Base-by-base conservation (phyloP, 2,329 filamentous ascomycete genomes). In the Xylariomycetidae sp. region DNA sequence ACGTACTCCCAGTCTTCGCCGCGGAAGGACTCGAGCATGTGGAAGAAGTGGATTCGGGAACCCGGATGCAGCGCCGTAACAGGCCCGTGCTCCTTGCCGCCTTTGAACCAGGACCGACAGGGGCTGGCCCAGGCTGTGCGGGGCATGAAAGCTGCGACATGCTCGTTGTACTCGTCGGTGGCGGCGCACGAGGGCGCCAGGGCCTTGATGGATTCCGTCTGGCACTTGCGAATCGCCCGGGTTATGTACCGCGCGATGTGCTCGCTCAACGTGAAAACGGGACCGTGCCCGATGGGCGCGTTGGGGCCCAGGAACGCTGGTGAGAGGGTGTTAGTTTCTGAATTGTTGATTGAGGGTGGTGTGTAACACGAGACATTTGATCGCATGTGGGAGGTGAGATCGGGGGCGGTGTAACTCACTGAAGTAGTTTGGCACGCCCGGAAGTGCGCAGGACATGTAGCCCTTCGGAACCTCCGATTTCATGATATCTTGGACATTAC, bases 401-500 rank as follows among this genome's bases (percentile, higher is more conserved):
- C 13, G 11, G 16, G 12, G 9, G 13, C 8, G n/a, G n/a, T n/a
- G 20, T 8, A 23, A 23, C 66, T 53, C 41, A 72, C 67, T 71
- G 40, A 77, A 72, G 48, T 74, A 76, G 45, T 77, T 77, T 1
- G 72, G 71, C 37, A 75, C 60, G 1, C 64, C 65, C 2, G 67
- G 52, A 2, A 72, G 61, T n/a, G 67, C 69, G 32, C 70, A 64
- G 4, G 71, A 74, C 54, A 77, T 67, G 52, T 76, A 77, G 0
- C 69, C 64, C 41, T 63, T 63, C 1, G 72, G 70, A 3, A 54
- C 54, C 26, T 62, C 56, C 5, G 56, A 40, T 26, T 45, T 48
- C 69, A 72, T 74, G 12, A 49, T 56, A 23, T 74, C 65, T 40
- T 70, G 69, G 19, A 77, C 58, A 40, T 74, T 69, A 13, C 69